Evolutionary conservation across 2,329 filamentous ascomycete genomes (phyloP).

Genomic region (Fusarium neocosmosporiellum): DNA sequence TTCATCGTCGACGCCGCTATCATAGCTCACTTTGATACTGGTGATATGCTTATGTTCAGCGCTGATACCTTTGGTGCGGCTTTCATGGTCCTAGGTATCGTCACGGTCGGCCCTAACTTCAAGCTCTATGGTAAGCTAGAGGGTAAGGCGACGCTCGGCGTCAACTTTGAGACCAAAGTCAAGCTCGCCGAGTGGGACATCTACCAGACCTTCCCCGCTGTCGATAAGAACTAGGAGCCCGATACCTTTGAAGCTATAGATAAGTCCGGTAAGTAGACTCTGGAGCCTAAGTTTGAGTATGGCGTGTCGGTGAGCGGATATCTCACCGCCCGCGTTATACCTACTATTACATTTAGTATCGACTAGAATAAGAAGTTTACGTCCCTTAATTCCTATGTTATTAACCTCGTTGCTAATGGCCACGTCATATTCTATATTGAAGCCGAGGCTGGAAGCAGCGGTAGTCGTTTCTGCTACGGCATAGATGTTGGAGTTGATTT

Average conservation of each 20-base stretch:
- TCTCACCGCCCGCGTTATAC: conserved; percentile 8
- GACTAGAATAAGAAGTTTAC: conserved; percentile 10
- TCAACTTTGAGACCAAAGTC: conserved; percentile 41
- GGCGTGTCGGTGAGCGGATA: conserved; percentile 3
- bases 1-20: conserved; percentile 44
- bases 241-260: not conserved
- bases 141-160: conserved; percentile 35
- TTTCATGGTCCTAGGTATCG: conserved; percentile 45
- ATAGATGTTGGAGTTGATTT: conserved; percentile 10
- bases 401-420: conserved; percentile 12
- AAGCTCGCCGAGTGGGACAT: conserved; percentile 44
- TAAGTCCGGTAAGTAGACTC: not conserved
- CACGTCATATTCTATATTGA: conserved; percentile 14
- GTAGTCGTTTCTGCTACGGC: conserved; percentile 9
- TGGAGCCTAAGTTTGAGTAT: conserved; percentile 16
- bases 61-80: conserved; percentile 43
- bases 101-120: conserved; percentile 48
- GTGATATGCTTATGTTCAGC: conserved; percentile 31
- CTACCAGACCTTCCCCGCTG: conserved; percentile 5
- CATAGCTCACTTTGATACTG: conserved; percentile 26
- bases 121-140: conserved; percentile 38
- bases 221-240: conserved; percentile 11
- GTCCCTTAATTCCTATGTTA: not conserved
- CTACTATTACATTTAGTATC: conserved; percentile 19
- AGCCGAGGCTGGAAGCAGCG: conserved; percentile 5